Evolutionary conservation across 495 filamentous ascomycete species (phyloP).

Genomic region (Penicillium ucsense): DNA sequence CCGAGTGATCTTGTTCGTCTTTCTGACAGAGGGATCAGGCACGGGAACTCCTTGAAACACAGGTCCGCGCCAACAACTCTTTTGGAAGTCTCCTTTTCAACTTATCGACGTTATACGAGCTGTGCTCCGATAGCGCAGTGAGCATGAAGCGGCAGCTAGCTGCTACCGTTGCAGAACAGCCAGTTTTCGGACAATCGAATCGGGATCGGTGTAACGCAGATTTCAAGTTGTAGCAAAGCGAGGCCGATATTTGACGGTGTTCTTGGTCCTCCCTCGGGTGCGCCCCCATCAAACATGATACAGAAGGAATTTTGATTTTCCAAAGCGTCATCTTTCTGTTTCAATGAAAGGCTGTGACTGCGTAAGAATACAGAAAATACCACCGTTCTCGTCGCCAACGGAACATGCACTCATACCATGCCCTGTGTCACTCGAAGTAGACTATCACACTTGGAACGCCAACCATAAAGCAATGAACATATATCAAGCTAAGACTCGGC

Average conservation of each 20-base stretch:
- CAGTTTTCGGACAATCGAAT: constrained; percentile 35
- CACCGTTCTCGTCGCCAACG: too few species aligned
- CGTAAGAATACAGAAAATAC: too few species aligned
- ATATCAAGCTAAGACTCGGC: not conserved
- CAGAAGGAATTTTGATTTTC: too few species aligned
- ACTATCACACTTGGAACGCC: too few species aligned
- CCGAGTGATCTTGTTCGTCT: not conserved
- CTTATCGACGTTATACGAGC: constrained; percentile 81
- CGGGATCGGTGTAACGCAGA: constrained; percentile 64
- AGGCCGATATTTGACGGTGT: not conserved
- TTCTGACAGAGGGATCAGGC: constrained; percentile 28
- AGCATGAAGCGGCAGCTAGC: constrained; percentile 59
- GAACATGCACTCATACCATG: too few species aligned
- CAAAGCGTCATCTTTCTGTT: too few species aligned
- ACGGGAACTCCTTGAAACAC: constrained; percentile 48
- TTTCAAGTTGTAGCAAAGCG: constrained; percentile 57
- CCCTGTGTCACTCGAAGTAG: too few species aligned
- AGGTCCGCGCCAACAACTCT: constrained; percentile 49
- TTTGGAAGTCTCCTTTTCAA: constrained; percentile 82
- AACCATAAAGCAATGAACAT: too few species aligned
- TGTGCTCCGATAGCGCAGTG: constrained; percentile 69
- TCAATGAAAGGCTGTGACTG: too few species aligned
- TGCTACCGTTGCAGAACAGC: constrained; percentile 52
- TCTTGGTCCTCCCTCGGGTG: too few species aligned
- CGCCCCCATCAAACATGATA: too few species aligned